Evolutionary conservation across 1,139 yeast genomes (phyloP).

Genomic region (Lodderomyces parapsilosis): DNA sequence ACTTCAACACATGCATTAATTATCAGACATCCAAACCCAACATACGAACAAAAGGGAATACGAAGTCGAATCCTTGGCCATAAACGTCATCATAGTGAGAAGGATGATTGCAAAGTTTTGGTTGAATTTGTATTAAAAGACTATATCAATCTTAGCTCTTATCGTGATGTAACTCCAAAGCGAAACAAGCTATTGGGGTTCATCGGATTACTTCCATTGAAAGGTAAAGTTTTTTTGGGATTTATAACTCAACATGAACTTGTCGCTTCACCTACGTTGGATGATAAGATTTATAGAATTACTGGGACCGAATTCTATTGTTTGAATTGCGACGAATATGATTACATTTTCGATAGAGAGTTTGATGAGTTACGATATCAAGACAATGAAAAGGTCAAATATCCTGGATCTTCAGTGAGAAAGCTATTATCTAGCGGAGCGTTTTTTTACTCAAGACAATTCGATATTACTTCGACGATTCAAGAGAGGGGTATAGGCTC

Average conservation of each 20-base stretch:
- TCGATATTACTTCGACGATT: constrained; percentile 60
- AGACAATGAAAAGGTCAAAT: constrained; percentile 28
- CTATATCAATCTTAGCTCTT: constrained; percentile 36
- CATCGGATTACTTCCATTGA: constrained; percentile 57
- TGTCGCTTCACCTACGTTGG: constrained; percentile 59
- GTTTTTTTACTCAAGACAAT: constrained; percentile 63
- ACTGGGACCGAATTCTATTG: constrained; percentile 63
- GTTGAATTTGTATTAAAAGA: constrained; percentile 50
- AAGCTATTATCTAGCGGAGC: constrained; percentile 60
- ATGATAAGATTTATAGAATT: constrained; percentile 52
- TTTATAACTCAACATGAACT: constrained; percentile 55
- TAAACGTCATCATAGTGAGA: constrained; percentile 5
- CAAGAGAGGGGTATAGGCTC: constrained; percentile 51
- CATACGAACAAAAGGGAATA: constrained; percentile 15
- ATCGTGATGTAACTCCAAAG: constrained; percentile 40
- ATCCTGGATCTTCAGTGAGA: constrained; percentile 59
- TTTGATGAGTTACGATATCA: constrained; percentile 19
- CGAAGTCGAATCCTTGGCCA: constrained; percentile 12
- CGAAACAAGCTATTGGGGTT: constrained; percentile 49
- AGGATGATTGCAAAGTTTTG: constrained; percentile 32
- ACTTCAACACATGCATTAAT: constrained; percentile 50
- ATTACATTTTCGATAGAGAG: constrained; percentile 28
- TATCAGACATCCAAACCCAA: constrained; percentile 45
- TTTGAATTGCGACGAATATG: constrained; percentile 56
- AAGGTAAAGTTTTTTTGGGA: constrained; percentile 55